Conservation (phyloP, 2,329 filamentous ascomycete species). For the Cordyceps tenuipes region DNA sequence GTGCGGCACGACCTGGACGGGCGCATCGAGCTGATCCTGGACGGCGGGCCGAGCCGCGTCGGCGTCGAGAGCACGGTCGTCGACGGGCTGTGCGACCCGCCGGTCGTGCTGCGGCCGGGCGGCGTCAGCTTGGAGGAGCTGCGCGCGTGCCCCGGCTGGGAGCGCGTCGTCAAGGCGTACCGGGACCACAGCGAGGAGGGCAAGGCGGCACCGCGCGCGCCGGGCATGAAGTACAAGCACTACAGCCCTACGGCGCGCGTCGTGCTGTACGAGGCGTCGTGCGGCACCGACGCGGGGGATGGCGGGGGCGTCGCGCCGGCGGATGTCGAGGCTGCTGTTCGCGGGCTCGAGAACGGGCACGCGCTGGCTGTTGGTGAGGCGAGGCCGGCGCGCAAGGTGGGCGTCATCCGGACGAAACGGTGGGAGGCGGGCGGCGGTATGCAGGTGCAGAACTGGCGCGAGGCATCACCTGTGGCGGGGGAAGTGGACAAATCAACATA, state of each 20-base stretch:
- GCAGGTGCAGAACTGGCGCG: constrained; percentile 20
- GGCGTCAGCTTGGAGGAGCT: constrained; percentile 79
- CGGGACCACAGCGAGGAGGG: constrained; percentile 63
- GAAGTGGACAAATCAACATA: constrained; percentile 25
- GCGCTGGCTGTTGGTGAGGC: constrained; percentile 5
- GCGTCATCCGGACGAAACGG: constrained; percentile 46
- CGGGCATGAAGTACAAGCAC: constrained; percentile 98
- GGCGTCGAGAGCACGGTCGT: constrained; percentile 97
- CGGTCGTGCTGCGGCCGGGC: constrained; percentile 75
- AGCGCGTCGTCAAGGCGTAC: constrained; percentile 67
- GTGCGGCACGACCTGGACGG: constrained; percentile 78
- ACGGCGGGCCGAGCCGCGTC: constrained; percentile 78
- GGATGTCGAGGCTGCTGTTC: constrained; percentile 24
- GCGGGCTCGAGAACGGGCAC: constrained; percentile 18
- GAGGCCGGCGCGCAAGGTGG: constrained; percentile 28
- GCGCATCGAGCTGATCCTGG: constrained; percentile 76
- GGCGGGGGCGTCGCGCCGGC: constrained; percentile 27
- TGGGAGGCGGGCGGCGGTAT: constrained; percentile 41
- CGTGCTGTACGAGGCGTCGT: constrained; percentile 63
- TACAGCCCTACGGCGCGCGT: constrained; percentile 89
- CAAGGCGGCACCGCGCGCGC: constrained; percentile 64
- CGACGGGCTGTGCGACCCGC: constrained; percentile 75
- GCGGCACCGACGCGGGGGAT: constrained; percentile 19
- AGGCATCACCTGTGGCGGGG: constrained; percentile 16
- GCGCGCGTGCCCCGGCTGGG: constrained; percentile 69